Base-by-base conservation (phyloP, 2,329 filamentous ascomycete genomes). In the Hirsutella thompsonii region DNA sequence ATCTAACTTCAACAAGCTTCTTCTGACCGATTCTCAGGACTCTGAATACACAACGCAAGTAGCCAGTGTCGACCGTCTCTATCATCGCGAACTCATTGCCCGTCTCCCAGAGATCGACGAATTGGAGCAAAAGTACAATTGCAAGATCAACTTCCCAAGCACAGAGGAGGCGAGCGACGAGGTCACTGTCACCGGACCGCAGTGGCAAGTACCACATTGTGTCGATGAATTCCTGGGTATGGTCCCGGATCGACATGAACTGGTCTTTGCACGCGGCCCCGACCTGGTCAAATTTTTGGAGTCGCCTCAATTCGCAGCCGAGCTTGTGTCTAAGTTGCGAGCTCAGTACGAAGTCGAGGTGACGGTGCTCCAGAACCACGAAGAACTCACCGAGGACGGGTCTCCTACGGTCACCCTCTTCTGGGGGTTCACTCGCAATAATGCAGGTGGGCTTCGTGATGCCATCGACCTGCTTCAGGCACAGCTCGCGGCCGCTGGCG, bases 51-150 rank as follows among this genome's bases (percentile, higher is more conserved):
- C 93, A 23, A 88, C 87, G 18, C 89, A 95, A 62, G 85, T 85
- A 44, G 89, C 95, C 50, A 84, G 85, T 50, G 88, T 96, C 54
- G 90, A 96, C 58, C 85, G 92, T 40, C 72, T 98, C 43, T 95
- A 95, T 59, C 92, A 98, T 57, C 85, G 92, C 49, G 87, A 94
- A 63, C 78, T 98, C 45, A 83, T 98, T 57, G 76, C 85, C 44
- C 86, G 89, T 44, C 81, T 96, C 48, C 70, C 76, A 36, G 86
- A 95, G 55, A 87, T 98, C 43, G 90, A 96, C 50, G 86, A 92
- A 52, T 72, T 98, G 39, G 92, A 98, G 68, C 93, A 94, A 72
- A 95, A 94, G 66, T 96, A 89, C 83, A 96, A 96, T 62, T 98
- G 92, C 79, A 96, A 96, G 69, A 93, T 98, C 56, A 85, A 88